Conservation (phyloP, 2,329 filamentous ascomycete species). For the Fusarium graminum region DNA sequence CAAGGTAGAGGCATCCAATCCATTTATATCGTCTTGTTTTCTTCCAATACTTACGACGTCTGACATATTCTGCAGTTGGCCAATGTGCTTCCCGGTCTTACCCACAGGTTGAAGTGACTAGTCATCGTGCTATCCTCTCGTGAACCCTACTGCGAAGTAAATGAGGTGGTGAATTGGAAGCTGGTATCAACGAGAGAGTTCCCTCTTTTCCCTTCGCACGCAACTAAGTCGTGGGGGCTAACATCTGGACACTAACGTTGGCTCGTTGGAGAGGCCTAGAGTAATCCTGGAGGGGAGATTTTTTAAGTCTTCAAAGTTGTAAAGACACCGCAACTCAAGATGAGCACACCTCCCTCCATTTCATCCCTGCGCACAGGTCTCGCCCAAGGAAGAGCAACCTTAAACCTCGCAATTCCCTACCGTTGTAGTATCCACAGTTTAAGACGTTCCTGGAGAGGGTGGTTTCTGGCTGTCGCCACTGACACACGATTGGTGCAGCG, state of each 20-base stretch:
- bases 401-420: constrained; percentile 22
- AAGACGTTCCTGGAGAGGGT: constrained; percentile 38
- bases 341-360: not conserved
- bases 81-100: no score
- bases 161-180: no score
- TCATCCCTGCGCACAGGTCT: constrained; percentile 34
- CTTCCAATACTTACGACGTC: not conserved
- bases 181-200: constrained; percentile 3
- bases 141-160: not conserved
- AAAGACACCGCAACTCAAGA: constrained; percentile 11
- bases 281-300: constrained; percentile 26
- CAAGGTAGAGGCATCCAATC: not conserved
- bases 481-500: constrained; percentile 35
- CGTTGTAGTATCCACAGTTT: constrained; percentile 27
- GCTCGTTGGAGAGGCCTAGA: constrained; percentile 13
- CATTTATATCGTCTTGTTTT: not conserved
- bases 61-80: not conserved
- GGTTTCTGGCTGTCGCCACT: constrained; percentile 25
- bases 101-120: not conserved
- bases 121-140: constrained; percentile 10
- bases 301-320: constrained; percentile 5
- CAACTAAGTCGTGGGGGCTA: constrained; percentile 3
- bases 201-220: constrained; percentile 5
- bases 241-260: constrained; percentile 2
- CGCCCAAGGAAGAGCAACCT: constrained; percentile 18